Conservation (phyloP, 2,329 filamentous ascomycete genomes). For the Salinomyces thailandicus region DNA sequence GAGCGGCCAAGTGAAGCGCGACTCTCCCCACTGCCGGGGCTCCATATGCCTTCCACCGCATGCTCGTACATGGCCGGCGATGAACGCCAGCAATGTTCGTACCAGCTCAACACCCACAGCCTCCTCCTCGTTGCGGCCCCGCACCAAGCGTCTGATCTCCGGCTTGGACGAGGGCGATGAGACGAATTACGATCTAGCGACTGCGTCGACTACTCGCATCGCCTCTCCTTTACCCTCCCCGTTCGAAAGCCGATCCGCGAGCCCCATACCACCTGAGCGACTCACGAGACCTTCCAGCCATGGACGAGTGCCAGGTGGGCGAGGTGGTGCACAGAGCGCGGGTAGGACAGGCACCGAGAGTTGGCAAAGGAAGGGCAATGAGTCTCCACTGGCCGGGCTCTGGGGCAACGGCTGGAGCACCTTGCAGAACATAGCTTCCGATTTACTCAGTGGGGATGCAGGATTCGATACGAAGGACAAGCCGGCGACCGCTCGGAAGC, state of each 20-base stretch:
- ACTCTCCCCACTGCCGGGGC: background rate
- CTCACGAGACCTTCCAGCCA: conserved; percentile 14
- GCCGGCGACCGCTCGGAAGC: conserved; percentile 21
- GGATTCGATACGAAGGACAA: conserved; percentile 8
- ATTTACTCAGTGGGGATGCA: conserved; percentile 35
- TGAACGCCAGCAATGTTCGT: conserved; percentile 22
- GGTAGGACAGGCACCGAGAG: conserved; percentile 1
- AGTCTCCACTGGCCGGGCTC: conserved; percentile 29
- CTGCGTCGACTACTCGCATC: conserved; percentile 22
- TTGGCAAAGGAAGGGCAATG: conserved; percentile 12
- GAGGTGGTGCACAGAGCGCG: conserved; percentile 7
- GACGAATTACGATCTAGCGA: conserved; percentile 24
- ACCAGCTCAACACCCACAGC: conserved; percentile 26
- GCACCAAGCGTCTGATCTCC: conserved; percentile 38
- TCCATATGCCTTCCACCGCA: conserved; percentile 3
- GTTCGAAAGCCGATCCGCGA: conserved; percentile 17
- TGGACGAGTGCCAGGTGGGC: background rate
- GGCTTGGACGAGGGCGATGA: conserved; percentile 36
- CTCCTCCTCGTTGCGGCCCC: conserved; percentile 35
- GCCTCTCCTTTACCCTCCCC: conserved; percentile 30
- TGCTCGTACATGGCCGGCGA: conserved; percentile 14
- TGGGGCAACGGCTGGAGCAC: conserved; percentile 41
- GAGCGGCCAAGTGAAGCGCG: background rate
- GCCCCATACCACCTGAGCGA: conserved; percentile 32
- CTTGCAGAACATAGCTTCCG: conserved; percentile 40